Percentiles rank a stretch among this genome's conserved stretches.
Evolutionary conservation across 805 yeast species (phyloP).

Genomic region (Starmerella vitae): DNA sequence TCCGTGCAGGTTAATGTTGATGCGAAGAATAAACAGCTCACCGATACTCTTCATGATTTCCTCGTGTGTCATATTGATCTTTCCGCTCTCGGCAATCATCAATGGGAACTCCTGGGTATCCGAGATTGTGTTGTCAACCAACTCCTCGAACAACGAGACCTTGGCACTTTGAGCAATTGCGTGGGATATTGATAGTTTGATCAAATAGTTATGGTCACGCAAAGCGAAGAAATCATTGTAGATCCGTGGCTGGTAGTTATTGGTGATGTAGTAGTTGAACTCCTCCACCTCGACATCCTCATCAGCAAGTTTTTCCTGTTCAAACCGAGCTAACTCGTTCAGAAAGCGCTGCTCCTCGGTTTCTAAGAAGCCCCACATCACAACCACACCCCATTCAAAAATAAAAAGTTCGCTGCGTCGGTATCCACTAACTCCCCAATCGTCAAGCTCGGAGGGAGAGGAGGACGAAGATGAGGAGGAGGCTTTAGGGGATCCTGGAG

Average conservation of each 20-base stretch:
- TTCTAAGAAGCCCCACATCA: constrained; percentile 86
- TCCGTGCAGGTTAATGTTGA: constrained; percentile 34
- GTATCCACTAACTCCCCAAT: constrained; percentile 33
- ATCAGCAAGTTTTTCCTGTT: constrained; percentile 71
- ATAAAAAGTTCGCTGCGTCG: constrained; percentile 77
- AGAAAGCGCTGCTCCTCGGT: constrained; percentile 74
- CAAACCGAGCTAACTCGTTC: constrained; percentile 77
- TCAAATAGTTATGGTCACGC: constrained; percentile 78
- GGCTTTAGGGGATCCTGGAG: no score
- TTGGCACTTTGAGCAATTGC: constrained; percentile 93
- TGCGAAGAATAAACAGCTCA: constrained; percentile 69
- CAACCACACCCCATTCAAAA: constrained; percentile 94
- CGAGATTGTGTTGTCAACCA: constrained; percentile 91
- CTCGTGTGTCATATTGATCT: constrained; percentile 83
- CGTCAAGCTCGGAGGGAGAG: not conserved
- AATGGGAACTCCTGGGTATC: constrained; percentile 96
- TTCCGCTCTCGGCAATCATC: constrained; percentile 87
- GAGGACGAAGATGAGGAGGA: no score
- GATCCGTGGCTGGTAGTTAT: constrained; percentile 87
- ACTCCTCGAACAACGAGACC: constrained; percentile 86
- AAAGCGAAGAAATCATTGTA: constrained; percentile 91
- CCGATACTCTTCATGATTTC: constrained; percentile 97
- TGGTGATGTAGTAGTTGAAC: constrained; percentile 86
- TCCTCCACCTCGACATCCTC: constrained; percentile 93
- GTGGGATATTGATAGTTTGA: constrained; percentile 84